These are phyloP conservation scores for Ottelia alismoides DNA, from an alignment of 106 monocot genomes.

Conservation along the genomic window DNA sequence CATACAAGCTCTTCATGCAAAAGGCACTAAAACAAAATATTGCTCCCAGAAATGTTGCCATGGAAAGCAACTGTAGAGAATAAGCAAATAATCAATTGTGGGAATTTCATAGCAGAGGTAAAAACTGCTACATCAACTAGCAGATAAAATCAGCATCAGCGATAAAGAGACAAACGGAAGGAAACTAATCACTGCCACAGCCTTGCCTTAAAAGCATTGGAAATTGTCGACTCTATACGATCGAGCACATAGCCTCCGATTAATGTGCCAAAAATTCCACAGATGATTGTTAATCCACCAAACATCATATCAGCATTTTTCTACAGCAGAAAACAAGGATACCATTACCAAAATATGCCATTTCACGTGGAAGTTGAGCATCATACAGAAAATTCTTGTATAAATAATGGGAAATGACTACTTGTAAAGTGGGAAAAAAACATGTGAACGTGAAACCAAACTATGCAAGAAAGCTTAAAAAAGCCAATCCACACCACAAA, in stretches of 20 bases:
- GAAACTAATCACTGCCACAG: not conserved
- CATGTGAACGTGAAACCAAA: no score
- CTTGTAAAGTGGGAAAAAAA: no score
- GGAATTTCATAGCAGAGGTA: no score
- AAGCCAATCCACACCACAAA: no score
- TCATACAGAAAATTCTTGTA: no score
- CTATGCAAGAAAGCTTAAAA: no score
- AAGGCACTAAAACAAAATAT: slow-evolving; percentile 87
- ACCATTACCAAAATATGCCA: no score
- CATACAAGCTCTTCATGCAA: slow-evolving; percentile 88
- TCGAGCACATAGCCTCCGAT: slow-evolving; percentile 89
- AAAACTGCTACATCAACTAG: no score
- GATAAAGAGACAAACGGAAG: not conserved
- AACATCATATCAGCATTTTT: slow-evolving; percentile 85
- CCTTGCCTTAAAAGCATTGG: slow-evolving; percentile 94
- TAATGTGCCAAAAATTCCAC: slow-evolving; percentile 90
- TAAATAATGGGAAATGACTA: no score
- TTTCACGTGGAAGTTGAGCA: no score
- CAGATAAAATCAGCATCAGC: not conserved
- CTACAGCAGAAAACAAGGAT: slow-evolving; percentile 29
- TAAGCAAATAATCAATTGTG: no score
- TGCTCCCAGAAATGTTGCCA: slow-evolving; percentile 79
- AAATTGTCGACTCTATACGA: slow-evolving; percentile 64
- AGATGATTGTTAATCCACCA: slow-evolving; percentile 95
- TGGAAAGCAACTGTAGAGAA: slow-evolving; percentile 73